Base-by-base conservation (phyloP, 495 filamentous ascomycete genomes). In the Neurospora tetrasperma region DNA sequence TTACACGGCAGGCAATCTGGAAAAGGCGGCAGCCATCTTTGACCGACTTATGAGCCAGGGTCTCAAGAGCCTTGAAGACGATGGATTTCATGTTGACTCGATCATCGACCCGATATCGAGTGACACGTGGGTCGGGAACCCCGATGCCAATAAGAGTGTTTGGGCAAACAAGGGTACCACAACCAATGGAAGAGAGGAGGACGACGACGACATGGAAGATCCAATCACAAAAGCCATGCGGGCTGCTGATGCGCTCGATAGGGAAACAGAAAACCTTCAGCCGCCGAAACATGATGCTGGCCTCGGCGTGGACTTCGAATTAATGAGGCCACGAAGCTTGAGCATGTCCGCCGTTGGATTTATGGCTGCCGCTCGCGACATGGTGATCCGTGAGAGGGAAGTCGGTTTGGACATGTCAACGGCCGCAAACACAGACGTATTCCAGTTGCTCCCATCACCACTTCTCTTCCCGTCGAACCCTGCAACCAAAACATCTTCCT, bases 211-310 rank as follows among this genome's bases (percentile, higher is more conserved):
- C 59, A 66, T 69, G 23, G 78, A 80, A 14, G 82, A 86, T 70
- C 85, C 82, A 23, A 80, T 81, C 38, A 78, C 79, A 2, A 76
- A 76, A 42, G 84, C 85, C 41, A 86, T 87, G 85, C 81, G 82
- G 73, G 84, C 82, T 9, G 85, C 85, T 5, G 85, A 87, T 44
- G 81, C 79, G n/a, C 82, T 87, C 9, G 83, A 86, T 75, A 78
- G 76, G 42, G 77, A 84, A 70, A 87, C 84, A 2, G 82, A 84
- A 43, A 80, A 75, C 9, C 74, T 86, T 12, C 84, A 87, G 70
- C 76, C 82, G 0, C 54, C 43, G 1, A 78, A 70, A 38, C 70
- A 80, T 23, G 79, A 83, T 44, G 54, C 85, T 44, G 83, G 84
- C 66, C 78, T 84, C 16, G 80, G 80, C 0, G 70, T 76, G 59